phyloP scores from a whole-genome alignment of 345 rosid genomes.

The Kandelia obovata region DNA sequence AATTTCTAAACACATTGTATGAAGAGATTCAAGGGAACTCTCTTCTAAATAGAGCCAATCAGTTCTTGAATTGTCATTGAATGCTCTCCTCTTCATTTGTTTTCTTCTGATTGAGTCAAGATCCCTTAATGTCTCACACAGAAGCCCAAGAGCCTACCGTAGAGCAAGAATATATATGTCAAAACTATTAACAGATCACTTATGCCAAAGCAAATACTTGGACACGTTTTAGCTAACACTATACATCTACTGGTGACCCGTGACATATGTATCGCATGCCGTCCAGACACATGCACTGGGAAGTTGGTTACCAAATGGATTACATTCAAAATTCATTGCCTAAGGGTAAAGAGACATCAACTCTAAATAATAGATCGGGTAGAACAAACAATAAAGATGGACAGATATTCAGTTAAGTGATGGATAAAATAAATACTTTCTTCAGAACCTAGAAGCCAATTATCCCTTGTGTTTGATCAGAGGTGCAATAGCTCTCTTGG shows the following conservation, averaged over 20 bases:
- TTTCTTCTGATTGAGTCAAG: constrained; percentile 40
- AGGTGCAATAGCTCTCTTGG: no score
- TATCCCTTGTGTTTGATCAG: no score
- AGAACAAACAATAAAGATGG: no score
- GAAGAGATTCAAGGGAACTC: constrained; percentile 47
- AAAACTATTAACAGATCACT: constrained; percentile 2
- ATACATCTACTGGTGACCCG: neutral
- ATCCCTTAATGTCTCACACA: constrained; percentile 60
- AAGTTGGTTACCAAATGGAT: neutral
- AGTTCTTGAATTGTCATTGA: constrained; percentile 25
- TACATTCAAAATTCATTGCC: no score
- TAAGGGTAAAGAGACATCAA: no score
- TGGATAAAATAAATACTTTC: no score
- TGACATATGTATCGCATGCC: neutral
- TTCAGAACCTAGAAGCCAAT: no score
- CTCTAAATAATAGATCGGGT: no score
- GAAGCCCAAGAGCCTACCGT: constrained; percentile 66
- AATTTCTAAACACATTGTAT: constrained; percentile 60
- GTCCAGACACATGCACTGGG: no score
- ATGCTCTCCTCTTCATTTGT: constrained; percentile 40
- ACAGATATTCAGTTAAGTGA: no score
- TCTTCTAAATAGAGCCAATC: constrained; percentile 60
- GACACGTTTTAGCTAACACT: neutral
- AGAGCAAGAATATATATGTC: constrained; percentile 14
- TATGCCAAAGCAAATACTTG: neutral